Evolutionary conservation across 73 alveolate genomes (phyloP), one percentile per base, ranked within the genome.

Genomic region (Urostyla sp.): DNA sequence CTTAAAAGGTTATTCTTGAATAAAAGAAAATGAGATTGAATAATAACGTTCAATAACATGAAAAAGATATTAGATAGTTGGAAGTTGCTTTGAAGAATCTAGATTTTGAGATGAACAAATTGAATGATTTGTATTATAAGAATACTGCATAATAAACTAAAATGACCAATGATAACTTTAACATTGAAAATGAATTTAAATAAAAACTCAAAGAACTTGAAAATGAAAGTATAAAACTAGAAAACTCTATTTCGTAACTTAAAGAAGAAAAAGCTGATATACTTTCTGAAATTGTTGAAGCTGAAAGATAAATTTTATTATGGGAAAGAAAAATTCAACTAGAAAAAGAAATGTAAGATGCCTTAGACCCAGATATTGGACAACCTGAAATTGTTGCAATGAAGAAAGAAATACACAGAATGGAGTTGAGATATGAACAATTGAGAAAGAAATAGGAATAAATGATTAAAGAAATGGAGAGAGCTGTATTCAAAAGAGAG

Each of bases 281-380:
- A 30, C 93, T 96, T 32, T 96, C 98, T 24, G 98, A 96, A 76
- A 96, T 96, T 50, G 96, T 96, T 21, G 99, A 96, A 55, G 96
- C 99, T 26, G 99, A 96, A 66, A 89, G 98, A 60, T 91, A 96
- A 91, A 96, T 96, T 50, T 87, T 95, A 61, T 85, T 96, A 32
- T 96, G 99, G 99, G 99, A 96, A 72, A 89, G 99, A 74, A 96
- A 95, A 85, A 96, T 96, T 46, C 92, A 96, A 92, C 88, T 96
- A n/a, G 99, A 96, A 85, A 95, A 95, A 74, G 99, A 96, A 95
- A 96, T 96, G 99, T 96, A 96, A 92, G 96, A 93, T 35, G 95
- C 98, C 26, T 88, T 96, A 37, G 98, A 96, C 79, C 99, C 99
- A 1, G 94, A 95, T 63, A 96, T 96, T 46, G 99, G 99, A 16